A percentile compares a stretch with the other conserved stretches of the same genome.
These are phyloP conservation scores for Abrus pulchellus DNA, from an alignment of 306 rosid genomes.

Conservation along the genomic window DNA sequence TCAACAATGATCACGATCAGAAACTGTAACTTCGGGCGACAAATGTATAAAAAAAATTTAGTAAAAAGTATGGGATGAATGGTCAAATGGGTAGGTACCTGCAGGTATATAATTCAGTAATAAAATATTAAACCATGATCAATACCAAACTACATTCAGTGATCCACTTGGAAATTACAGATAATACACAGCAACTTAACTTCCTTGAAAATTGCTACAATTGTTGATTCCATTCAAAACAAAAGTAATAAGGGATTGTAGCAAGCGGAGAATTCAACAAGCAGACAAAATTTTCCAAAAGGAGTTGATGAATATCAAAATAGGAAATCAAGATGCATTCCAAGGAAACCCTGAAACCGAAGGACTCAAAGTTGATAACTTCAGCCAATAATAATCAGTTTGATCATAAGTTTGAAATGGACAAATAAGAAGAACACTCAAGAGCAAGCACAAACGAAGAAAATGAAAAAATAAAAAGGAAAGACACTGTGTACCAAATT, in stretches of 20 bases:
- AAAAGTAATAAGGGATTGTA: slow-evolving; percentile 12
- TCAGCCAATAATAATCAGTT: slow-evolving; percentile 35
- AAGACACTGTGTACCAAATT: slow-evolving; percentile 33
- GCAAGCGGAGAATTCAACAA: slow-evolving; percentile 16
- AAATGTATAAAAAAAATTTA: neutral
- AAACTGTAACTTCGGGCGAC: slow-evolving; percentile 11
- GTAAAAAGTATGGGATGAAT: slow-evolving; percentile 8
- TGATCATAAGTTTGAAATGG: slow-evolving; percentile 36
- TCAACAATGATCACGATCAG: neutral
- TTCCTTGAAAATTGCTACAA: slow-evolving; percentile 8
- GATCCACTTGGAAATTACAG: slow-evolving; percentile 34
- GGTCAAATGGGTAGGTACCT: slow-evolving; percentile 28
- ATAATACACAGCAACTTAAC: slow-evolving; percentile 21
- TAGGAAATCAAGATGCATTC: slow-evolving; percentile 23
- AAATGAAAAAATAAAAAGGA: neutral
- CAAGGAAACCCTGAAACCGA: slow-evolving; percentile 40
- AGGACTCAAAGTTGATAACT: slow-evolving; percentile 43
- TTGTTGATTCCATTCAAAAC: slow-evolving; percentile 14
- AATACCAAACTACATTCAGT: neutral
- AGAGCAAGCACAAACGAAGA: neutral
- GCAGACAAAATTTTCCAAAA: neutral
- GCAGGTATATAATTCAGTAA: slow-evolving; percentile 18
- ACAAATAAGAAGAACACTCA: neutral
- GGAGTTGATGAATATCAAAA: slow-evolving; percentile 42
- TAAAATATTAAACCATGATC: neutral